Evolutionary conservation across 805 yeast genomes (phyloP).

Genomic region (Candida sithepensis): DNA sequence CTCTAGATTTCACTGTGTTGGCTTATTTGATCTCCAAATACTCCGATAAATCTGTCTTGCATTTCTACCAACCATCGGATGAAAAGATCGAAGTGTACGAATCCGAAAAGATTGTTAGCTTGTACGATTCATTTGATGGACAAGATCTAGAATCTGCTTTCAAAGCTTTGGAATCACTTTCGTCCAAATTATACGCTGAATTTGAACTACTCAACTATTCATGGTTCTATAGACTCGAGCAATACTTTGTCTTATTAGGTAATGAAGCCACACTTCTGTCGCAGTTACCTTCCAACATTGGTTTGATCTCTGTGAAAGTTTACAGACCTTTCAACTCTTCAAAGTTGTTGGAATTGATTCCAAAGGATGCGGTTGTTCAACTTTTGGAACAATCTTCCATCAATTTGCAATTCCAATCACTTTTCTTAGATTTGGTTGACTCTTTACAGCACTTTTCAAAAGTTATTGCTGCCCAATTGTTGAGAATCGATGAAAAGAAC

Average conservation of each 20-base stretch:
- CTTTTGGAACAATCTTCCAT: conserved; percentile 63
- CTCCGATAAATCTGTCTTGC: conserved; percentile 58
- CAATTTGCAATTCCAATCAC: conserved; percentile 32
- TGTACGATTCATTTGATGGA: conserved; percentile 23
- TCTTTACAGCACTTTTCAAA: conserved; percentile 45
- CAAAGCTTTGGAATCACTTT: conserved; percentile 24
- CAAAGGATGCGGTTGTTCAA: conserved; percentile 49
- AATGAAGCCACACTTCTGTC: conserved; percentile 32
- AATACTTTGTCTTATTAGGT: conserved; percentile 64
- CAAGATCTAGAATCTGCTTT: conserved; percentile 32
- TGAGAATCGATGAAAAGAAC: conserved; percentile 37
- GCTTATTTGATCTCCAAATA: conserved; percentile 55
- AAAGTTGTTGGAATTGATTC: conserved; percentile 47
- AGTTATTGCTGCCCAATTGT: conserved; percentile 56
- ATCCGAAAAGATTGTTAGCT: conserved; percentile 4
- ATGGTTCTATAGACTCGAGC: conserved; percentile 21
- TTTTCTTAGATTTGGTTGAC: conserved; percentile 72
- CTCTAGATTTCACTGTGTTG: conserved; percentile 50
- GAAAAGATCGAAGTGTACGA: conserved; percentile 6
- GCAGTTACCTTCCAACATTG: conserved; percentile 26
- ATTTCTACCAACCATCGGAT: conserved; percentile 46
- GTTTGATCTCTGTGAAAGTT: conserved; percentile 55
- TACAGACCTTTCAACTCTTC: conserved; percentile 71
- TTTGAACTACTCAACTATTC: conserved; percentile 34
- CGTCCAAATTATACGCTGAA: conserved; percentile 32